Conservation (phyloP, 2,329 filamentous ascomycete species). For the Allantophomopsis lycopodina region DNA sequence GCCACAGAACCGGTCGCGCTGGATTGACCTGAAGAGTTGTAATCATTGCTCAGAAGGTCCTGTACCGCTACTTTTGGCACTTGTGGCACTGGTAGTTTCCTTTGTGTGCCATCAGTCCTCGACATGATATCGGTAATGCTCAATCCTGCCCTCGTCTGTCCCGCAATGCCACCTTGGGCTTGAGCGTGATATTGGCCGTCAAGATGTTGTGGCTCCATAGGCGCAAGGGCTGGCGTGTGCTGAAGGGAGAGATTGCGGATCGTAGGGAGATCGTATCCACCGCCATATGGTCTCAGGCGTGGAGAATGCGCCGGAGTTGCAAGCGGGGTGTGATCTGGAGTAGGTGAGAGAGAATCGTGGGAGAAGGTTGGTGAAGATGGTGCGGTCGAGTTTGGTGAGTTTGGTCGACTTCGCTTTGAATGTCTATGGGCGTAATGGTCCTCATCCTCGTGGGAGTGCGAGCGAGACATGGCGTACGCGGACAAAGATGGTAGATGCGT, state of each 20-base stretch:
- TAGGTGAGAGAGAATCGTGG: conserved; percentile 88
- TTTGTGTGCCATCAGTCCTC: conserved; percentile 70
- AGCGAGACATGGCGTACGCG: conserved; percentile 88
- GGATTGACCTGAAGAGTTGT: conserved; percentile 61
- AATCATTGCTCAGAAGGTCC: conserved; percentile 62
- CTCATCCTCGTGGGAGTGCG: conserved; percentile 70
- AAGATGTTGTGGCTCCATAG: conserved; percentile 40
- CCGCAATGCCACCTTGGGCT: conserved; percentile 35
- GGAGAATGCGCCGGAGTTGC: conserved; percentile 93
- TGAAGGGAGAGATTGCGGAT: conserved; percentile 52
- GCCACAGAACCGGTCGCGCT: conserved; percentile 68
- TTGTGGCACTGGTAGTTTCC: conserved; percentile 84
- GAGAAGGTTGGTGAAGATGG: conserved; percentile 95
- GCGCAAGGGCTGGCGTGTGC: conserved; percentile 49
- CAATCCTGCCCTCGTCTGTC: conserved; percentile 49
- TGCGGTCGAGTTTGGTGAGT: conserved; percentile 88
- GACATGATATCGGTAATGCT: conserved; percentile 89
- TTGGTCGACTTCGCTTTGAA: conserved; percentile 80
- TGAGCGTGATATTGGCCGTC: conserved; percentile 31
- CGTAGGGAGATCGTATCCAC: conserved; percentile 71
- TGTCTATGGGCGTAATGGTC: conserved; percentile 63
- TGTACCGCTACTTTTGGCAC: conserved; percentile 82
- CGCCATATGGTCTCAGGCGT: conserved; percentile 60
- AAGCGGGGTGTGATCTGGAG: conserved; percentile 95
- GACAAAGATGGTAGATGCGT: conserved; percentile 37